Evolutionary conservation across 805 yeast species (phyloP), one percentile per base, ranked within the genome.

Genomic region (Candida nemodendra): DNA sequence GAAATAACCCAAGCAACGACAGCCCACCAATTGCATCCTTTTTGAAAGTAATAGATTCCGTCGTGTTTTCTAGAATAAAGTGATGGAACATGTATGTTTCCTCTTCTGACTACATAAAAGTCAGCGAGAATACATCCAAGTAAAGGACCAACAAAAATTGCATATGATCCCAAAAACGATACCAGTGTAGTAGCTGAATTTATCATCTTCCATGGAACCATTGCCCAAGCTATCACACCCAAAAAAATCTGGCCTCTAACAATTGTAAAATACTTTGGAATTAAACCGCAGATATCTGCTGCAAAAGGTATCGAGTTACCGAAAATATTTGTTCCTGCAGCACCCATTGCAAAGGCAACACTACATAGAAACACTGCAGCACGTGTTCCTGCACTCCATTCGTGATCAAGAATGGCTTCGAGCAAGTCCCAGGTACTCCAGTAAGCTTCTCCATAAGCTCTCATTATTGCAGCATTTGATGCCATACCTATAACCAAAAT

Each of bases 361-460:
- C 44, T 32, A 27, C 48, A 46, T 21, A 56, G 42, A 37, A 39
- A 56, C 9, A 56, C 39, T 14, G 53, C 59, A 8, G 57, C 42
- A 35, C 61, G 47, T 2, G 52, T 47, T 15, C 59, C 59, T 11
- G 62, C 40, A 9, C 38, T 25, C 61, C 61, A 57, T 28, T 53
- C 54, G 30, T 53, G 35, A 23, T 57, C 61, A 8, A 54, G 36
- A 27, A 57, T 56, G 11, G 57, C 61, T 11, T 40, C 34, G 25
- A 53, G 28, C 24, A 56, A 39, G 21, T 50, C 60, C 61, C 61
- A 57, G 50, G 51, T 51, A 27, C 47, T 56, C 62, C 62, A 57
- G 36, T 57, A 57, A 2, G 50, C 45, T 4, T 28, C 38, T 15
- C 60, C 53, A 25, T 50, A 50, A 1, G 43, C 52, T 32, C 50